Percentiles rank a stretch among this genome's conserved stretches.
phyloP scores from a whole-genome alignment of 2,329 filamentous ascomycete genomes.

The Neofusicoccum kwambonambiense region DNA sequence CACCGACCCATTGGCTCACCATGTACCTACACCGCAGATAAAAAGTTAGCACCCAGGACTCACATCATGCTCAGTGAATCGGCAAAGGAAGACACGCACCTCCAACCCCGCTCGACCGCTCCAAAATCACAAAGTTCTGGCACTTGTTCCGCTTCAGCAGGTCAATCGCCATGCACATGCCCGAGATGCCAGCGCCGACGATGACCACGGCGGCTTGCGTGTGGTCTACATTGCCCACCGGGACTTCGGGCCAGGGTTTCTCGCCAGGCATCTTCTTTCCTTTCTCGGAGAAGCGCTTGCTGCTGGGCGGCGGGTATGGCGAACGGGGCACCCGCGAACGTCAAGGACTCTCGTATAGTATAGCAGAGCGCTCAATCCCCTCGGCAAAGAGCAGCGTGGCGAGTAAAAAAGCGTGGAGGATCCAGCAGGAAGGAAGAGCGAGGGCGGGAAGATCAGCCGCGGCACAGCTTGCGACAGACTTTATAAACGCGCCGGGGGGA shows the following conservation, averaged over 20 bases:
- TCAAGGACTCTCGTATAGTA: too few species aligned
- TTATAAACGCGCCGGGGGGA: too few species aligned
- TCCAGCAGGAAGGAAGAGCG: too few species aligned
- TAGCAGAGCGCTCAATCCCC: too few species aligned
- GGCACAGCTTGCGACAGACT: too few species aligned
- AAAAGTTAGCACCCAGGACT: not conserved
- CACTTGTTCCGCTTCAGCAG: constrained; percentile 53
- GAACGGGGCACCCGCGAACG: too few species aligned
- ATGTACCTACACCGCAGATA: not conserved
- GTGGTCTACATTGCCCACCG: constrained; percentile 51
- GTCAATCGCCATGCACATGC: constrained; percentile 58
- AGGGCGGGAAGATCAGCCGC: too few species aligned
- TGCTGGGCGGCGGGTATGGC: too few species aligned
- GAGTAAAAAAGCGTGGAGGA: too few species aligned
- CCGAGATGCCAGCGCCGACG: constrained; percentile 56
- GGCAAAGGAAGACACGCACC: constrained; percentile 44
- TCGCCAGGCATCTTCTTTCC: constrained; percentile 36
- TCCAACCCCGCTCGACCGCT: constrained; percentile 54
- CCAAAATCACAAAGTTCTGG: constrained; percentile 57
- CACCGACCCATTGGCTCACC: not conserved
- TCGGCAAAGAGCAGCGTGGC: too few species aligned
- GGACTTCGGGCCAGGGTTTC: constrained; percentile 46
- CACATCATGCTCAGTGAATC: not conserved
- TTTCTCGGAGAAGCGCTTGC: too few species aligned
- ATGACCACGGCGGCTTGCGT: constrained; percentile 57